phyloP scores from a whole-genome alignment of 1,284 basidiomycete genomes.

The Fistulinella cinereoalba region DNA sequence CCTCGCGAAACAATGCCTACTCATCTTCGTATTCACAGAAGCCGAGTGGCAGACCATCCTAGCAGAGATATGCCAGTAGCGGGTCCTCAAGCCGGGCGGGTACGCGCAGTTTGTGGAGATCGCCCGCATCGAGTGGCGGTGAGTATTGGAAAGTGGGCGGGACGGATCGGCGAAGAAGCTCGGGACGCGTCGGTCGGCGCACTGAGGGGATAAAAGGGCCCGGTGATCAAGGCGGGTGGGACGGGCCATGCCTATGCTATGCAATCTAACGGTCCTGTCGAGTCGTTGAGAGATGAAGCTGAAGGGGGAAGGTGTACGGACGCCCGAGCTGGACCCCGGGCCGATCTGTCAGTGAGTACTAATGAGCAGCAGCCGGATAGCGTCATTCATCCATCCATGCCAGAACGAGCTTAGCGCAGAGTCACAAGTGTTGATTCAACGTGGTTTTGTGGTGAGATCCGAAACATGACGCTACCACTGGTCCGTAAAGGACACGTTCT shows the following conservation, averaged over 20 bases:
- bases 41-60: slow-evolving; percentile 21
- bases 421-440: too few relatives aligned
- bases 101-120: slow-evolving; percentile 31
- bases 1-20: slow-evolving; percentile 31
- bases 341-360: too few relatives aligned
- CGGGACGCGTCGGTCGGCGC: slow-evolving; percentile 15
- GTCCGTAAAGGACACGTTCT: too few relatives aligned
- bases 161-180: slow-evolving; percentile 9
- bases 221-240: slow-evolving; percentile 19
- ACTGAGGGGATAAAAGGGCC: slow-evolving; percentile 16
- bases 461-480: too few relatives aligned
- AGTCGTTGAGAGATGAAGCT: too few relatives aligned
- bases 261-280: too few relatives aligned
- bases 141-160: slow-evolving; percentile 14
- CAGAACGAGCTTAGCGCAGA: too few relatives aligned
- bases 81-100: slow-evolving; percentile 32
- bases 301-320: too few relatives aligned
- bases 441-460: too few relatives aligned
- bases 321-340: too few relatives aligned
- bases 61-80: slow-evolving; percentile 26
- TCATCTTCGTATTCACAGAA: slow-evolving; percentile 24
- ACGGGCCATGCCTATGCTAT: slow-evolving; percentile 12
- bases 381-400: too few relatives aligned
- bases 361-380: too few relatives aligned
- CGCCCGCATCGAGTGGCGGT: slow-evolving; percentile 9